Evolutionary conservation across 2,329 filamentous ascomycete genomes (phyloP), one percentile per base, ranked within the genome.

Genomic region (Monosporascus sp.): DNA sequence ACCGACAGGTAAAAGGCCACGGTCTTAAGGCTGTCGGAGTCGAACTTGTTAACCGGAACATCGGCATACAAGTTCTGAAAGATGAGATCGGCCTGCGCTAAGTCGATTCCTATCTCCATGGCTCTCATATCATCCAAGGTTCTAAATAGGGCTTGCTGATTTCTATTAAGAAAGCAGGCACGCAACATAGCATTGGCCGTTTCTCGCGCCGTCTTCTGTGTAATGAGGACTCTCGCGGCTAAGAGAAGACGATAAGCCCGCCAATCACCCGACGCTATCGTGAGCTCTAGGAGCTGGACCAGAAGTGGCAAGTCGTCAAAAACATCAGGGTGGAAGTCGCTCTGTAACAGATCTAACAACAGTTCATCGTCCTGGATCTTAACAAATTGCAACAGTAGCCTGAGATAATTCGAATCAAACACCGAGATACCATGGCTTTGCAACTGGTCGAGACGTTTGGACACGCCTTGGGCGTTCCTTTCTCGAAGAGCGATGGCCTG

Each of bases 401-500:
- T 78, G 45, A 82, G 79, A 64, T 91, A 96, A 2, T 80, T 77
- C 5, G 82, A 85, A 5, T 77, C 70, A 4, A 81, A 78, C 27
- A 90, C 74, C 1, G 76, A 74, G 31, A 96, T 88, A 0, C 82
- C 84, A 6, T 82, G 73, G 50, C 77, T 72, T 55, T 80, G 74
- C 3, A 96, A 74, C 51, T 83, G 78, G 26, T 76, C 67, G 26
- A 96, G 78, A 35, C 83, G 81, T 1, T 73, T 66, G 24, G 76
- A 64, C n/a, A 94, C 73, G 7, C 77, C 79, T 35, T 78, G 71
- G 0, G 82, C 68, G 9, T 78, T 78, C 2, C 74, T 68, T 50
- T 88, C 82, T 62, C 89, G 80, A 11, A 87, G 69, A 3, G 86
- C 89, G 68, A 96, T 83, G 46, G 92, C 86, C 58, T 91, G 87